phyloP scores from a whole-genome alignment of 176 grass and related monocot genomes.

The Avena atlantica region DNA sequence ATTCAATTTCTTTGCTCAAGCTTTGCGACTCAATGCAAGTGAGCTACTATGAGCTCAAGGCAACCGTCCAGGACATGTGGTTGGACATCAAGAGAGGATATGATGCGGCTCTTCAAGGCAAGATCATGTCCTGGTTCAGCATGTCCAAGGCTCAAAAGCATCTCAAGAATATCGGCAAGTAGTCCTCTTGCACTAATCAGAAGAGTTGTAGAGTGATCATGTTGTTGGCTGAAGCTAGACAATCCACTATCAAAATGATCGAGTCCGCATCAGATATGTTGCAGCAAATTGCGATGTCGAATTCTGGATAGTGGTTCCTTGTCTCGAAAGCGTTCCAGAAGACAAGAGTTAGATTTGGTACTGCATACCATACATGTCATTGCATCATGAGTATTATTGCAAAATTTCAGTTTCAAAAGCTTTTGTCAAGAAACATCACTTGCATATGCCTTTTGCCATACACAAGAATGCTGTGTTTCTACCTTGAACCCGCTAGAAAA shows the following conservation, averaged over 20 bases:
- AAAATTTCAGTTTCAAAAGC: too few relatives aligned
- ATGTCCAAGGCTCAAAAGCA: slow-evolving; percentile 49
- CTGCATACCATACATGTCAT: too few relatives aligned
- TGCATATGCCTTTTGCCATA: too few relatives aligned
- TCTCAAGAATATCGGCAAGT: slow-evolving; percentile 51
- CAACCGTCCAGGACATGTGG: slow-evolving; percentile 27
- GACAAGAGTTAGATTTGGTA: not conserved
- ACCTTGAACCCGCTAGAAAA: too few relatives aligned
- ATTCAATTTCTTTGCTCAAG: too few relatives aligned
- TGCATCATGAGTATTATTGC: too few relatives aligned
- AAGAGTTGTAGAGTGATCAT: slow-evolving; percentile 22
- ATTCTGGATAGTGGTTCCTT: slow-evolving; percentile 23
- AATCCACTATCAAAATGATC: slow-evolving; percentile 40
- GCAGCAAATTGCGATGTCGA: not conserved
- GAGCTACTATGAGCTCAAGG: slow-evolving; percentile 28
- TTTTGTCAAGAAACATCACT: too few relatives aligned
- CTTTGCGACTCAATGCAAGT: slow-evolving; percentile 30
- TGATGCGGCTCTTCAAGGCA: slow-evolving; percentile 1
- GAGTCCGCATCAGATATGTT: not conserved
- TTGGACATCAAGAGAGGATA: slow-evolving; percentile 41
- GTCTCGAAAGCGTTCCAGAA: slow-evolving; percentile 27
- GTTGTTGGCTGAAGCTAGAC: slow-evolving; percentile 28
- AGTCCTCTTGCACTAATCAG: slow-evolving; percentile 28
- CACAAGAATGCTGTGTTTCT: too few relatives aligned
- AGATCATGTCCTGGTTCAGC: slow-evolving; percentile 24